phyloP scores from a whole-genome alignment of 345 rosid genomes.

The Sonneratia alba region DNA sequence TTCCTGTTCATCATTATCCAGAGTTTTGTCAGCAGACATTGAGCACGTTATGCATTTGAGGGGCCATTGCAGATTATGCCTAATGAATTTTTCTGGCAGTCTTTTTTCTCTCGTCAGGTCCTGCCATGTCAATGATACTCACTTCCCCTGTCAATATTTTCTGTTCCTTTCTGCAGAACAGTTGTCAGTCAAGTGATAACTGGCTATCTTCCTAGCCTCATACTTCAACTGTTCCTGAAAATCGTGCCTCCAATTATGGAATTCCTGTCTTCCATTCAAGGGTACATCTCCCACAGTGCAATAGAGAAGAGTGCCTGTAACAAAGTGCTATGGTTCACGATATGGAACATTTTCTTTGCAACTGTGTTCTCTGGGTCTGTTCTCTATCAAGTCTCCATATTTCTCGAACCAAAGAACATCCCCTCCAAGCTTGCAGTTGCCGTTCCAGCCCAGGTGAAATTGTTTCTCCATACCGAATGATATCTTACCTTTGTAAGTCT shows the following conservation, averaged over 20 bases:
- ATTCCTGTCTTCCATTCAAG: constrained; percentile 87
- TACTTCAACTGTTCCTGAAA: constrained; percentile 72
- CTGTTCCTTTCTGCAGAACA: constrained; percentile 43
- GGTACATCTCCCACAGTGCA: constrained; percentile 69
- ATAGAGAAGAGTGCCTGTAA: constrained; percentile 89
- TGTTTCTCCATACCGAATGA: neutral
- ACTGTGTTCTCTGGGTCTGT: constrained; percentile 85
- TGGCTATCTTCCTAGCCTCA: constrained; percentile 92
- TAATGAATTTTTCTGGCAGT: no score
- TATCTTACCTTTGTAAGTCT: neutral
- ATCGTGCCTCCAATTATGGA: constrained; percentile 84
- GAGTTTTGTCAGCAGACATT: no score
- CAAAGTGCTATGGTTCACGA: constrained; percentile 89
- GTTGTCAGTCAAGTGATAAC: constrained; percentile 65
- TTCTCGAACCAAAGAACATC: constrained; percentile 68
- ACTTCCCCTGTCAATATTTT: neutral
- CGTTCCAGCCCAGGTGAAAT: constrained; percentile 87
- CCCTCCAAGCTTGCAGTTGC: constrained; percentile 65
- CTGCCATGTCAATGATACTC: neutral
- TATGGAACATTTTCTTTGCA: constrained; percentile 93
- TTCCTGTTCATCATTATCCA: no score
- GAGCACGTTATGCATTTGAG: no score
- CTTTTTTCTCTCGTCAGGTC: no score
- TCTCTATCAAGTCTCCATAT: constrained; percentile 44
- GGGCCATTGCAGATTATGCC: no score